Base-by-base conservation (phyloP, 768 basidiomycete species). In the Tephrocybe sp. region DNA sequence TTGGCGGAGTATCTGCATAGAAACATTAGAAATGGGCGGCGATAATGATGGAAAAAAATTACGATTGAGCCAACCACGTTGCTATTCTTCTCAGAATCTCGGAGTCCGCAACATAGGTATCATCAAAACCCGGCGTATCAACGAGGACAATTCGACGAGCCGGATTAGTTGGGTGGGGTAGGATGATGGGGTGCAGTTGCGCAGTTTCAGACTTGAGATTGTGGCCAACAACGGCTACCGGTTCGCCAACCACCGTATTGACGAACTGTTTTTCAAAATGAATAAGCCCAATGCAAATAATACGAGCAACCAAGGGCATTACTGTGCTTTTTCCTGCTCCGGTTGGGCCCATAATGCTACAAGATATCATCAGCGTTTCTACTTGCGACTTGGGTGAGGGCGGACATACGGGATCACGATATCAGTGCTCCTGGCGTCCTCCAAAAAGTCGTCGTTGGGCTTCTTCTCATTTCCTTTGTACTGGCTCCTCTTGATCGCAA, bases 31-130 rank as follows among this genome's bases (percentile, higher is more conserved):
- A 16, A 38, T 12, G 36, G 16, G 10, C 19, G 7, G 23, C 30
- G 10, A 11, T 26, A 26, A 26, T 26, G 7, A 10, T 10, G 23
- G 44, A 26, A 20, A 5, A 30, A 4, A 16, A 45, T 33, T 11
- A 52, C 51, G 51, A 52, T 22, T 47, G 46, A 6, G 51, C 51
- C 51, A 52, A 41, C 45, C 51, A 52, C 22, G 47, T 33, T 10
- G 51, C 51, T 26, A 52, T 52, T 13, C 51, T 45, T 34, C 51
- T 47, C 40, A 52, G 31, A 0, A 52, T 52, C 30, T 52, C 51
- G 1, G 45, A 39, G 26, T 52, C 51, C 20, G 39, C 36, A 4
- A 39, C 42, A 39, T 38, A 47, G 26, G 51, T 52, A 23, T 52
- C 51, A 26, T 52, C 51, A 6, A 52, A 52, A 31, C 51, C 51